A percentile compares a stretch with the other conserved stretches of the same genome.
Conservation (phyloP, 2,329 filamentous ascomycete species). For the Penicillium janthinellum region DNA sequence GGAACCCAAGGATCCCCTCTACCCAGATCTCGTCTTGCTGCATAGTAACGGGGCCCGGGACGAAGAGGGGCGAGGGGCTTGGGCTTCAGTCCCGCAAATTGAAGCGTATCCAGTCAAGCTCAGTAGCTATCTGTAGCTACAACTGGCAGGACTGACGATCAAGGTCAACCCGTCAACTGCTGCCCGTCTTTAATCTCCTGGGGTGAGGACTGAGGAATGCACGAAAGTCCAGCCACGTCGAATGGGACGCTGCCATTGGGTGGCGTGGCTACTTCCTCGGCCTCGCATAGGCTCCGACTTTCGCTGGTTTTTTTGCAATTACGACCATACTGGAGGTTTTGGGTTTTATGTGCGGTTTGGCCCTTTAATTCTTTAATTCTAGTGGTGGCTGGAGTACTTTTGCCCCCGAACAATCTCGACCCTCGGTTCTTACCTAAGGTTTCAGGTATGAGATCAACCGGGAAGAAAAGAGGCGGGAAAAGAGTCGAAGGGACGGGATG, state of each 20-base stretch:
- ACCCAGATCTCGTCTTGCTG: constrained; percentile 2
- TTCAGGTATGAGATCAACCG: constrained; percentile 6
- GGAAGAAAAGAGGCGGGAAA: constrained; percentile 1
- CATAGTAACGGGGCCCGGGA: background rate
- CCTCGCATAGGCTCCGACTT: constrained; percentile 4
- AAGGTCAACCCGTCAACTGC: background rate
- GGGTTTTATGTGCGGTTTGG: constrained; percentile 1
- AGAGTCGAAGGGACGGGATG: background rate
- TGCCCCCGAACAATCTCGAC: constrained; percentile 7
- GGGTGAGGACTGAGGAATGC: constrained; percentile 3
- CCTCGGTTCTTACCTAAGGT: constrained; percentile 7
- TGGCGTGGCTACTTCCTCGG: constrained; percentile 7
- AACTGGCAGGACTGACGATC: background rate
- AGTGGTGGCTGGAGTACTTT: background rate
- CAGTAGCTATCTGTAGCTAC: background rate
- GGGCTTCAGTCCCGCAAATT: constrained; percentile 1
- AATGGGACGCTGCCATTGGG: constrained; percentile 13
- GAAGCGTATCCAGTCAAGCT: background rate
- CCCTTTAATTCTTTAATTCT: background rate
- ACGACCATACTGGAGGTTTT: background rate
- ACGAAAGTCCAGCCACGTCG: background rate
- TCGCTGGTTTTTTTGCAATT: constrained; percentile 3
- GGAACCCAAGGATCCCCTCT: background rate
- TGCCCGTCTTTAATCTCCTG: background rate
- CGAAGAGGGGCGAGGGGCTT: background rate